Conservation (phyloP, 2,329 filamentous ascomycete species). For the Huntiella savannae region DNA sequence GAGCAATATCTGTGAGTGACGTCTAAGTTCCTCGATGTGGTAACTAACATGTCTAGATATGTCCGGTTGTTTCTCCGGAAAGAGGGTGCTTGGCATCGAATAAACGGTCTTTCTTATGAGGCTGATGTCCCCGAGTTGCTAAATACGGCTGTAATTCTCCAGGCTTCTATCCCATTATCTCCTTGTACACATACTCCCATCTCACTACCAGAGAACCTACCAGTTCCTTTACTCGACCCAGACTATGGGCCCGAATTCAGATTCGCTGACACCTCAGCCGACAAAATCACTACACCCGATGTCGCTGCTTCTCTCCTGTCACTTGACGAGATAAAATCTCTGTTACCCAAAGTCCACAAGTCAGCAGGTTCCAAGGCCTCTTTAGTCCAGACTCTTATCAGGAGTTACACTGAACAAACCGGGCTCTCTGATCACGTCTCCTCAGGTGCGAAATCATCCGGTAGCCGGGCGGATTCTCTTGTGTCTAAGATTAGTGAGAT, state of each 20-base stretch:
- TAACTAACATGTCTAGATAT: conserved; percentile 37
- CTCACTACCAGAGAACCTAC: background rate
- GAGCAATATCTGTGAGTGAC: conserved; percentile 64
- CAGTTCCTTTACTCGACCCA: conserved; percentile 11
- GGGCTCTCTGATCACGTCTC: conserved; percentile 29
- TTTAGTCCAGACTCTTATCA: conserved; percentile 53
- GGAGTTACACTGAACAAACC: conserved; percentile 53
- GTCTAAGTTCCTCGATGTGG: background rate
- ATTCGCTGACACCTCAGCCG: conserved; percentile 64
- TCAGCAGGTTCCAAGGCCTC: conserved; percentile 78
- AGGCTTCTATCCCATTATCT: conserved; percentile 24
- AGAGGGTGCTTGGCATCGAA: conserved; percentile 75
- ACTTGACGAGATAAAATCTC: conserved; percentile 68
- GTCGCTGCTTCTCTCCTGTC: conserved; percentile 66
- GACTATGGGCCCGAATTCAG: conserved; percentile 40
- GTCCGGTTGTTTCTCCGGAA: conserved; percentile 87
- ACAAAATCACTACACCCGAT: conserved; percentile 56
- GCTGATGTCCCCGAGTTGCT: conserved; percentile 62
- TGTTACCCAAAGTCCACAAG: conserved; percentile 75
- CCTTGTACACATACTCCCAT: background rate
- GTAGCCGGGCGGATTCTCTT: conserved; percentile 18
- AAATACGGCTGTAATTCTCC: conserved; percentile 44
- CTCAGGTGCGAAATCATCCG: too few species aligned
- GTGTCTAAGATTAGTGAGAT: conserved; percentile 56
- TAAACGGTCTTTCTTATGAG: conserved; percentile 59